These are phyloP conservation scores for Lachnellula willkommii DNA, from an alignment of 2,329 filamentous ascomycete species.

Conservation along the genomic window DNA sequence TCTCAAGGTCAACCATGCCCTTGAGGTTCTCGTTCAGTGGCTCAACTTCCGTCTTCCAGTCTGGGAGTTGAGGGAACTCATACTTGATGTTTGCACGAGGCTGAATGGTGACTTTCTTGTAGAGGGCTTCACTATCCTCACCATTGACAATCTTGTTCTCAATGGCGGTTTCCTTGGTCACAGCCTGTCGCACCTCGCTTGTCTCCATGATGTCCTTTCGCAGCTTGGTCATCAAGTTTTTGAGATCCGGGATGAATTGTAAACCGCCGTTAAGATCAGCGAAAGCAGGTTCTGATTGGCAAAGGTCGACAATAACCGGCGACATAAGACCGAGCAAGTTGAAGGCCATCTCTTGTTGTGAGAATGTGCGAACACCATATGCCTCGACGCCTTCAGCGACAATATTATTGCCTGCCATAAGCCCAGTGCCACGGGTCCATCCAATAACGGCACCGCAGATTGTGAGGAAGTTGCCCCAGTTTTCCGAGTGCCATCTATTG, in stretches of 20 bases:
- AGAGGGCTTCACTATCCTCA: conserved; percentile 82
- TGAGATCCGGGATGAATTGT: conserved; percentile 94
- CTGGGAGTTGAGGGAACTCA: conserved; percentile 82
- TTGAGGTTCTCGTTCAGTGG: conserved; percentile 84
- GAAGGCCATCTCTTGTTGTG: conserved; percentile 99
- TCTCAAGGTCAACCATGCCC: conserved; percentile 98
- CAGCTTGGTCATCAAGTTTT: conserved; percentile 87
- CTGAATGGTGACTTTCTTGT: conserved; percentile 90
- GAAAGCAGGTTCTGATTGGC: conserved; percentile 91
- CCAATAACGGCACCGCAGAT: conserved; percentile 98
- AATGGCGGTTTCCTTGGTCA: conserved; percentile 90
- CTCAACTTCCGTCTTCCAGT: conserved; percentile 87
- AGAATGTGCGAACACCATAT: conserved; percentile 96
- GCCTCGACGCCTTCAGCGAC: conserved; percentile 96
- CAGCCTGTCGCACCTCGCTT: conserved; percentile 85
- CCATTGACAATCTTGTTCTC: conserved; percentile 98
- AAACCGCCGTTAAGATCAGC: conserved; percentile 96
- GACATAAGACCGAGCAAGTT: conserved; percentile 96
- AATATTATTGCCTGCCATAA: conserved; percentile 97
- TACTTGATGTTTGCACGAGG: conserved; percentile 98
- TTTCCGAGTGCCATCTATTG: conserved; percentile 97
- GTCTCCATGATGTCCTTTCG: conserved; percentile 94
- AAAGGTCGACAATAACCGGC: conserved; percentile 86
- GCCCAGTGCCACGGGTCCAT: conserved; percentile 96
- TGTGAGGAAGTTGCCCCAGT: conserved; percentile 94